Conservation (phyloP, 225 moss, liverwort and hornwort species). For the Marchantia paleacea region DNA sequence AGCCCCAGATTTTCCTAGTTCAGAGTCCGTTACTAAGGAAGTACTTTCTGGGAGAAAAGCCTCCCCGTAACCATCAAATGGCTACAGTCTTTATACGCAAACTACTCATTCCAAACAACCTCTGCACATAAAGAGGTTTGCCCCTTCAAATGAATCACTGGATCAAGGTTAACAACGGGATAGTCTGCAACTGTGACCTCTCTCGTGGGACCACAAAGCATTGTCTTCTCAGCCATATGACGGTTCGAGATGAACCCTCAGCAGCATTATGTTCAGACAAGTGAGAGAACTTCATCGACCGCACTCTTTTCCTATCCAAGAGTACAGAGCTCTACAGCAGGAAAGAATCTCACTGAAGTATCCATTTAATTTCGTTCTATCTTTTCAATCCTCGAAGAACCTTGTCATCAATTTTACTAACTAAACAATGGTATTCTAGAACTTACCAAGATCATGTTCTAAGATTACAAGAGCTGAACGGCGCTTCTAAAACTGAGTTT, state of each 20-base stretch:
- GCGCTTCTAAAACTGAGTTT: not conserved
- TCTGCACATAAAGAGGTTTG: not conserved
- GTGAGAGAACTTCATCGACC: slow-evolving; percentile 4
- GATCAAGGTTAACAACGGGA: not conserved
- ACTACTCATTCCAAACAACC: not conserved
- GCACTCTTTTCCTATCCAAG: not conserved
- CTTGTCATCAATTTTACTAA: not conserved
- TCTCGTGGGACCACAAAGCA: not conserved
- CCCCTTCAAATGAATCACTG: not conserved
- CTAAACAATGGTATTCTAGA: slow-evolving; percentile 2
- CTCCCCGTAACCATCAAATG: not conserved
- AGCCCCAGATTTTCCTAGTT: not conserved
- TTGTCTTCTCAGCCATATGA: not conserved
- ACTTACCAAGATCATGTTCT: not conserved
- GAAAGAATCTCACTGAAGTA: slow-evolving; percentile 7
- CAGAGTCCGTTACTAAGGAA: not conserved
- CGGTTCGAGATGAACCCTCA: slow-evolving; percentile 3
- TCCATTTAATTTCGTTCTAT: not conserved
- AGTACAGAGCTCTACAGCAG: not conserved
- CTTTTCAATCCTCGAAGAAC: slow-evolving; percentile 5
- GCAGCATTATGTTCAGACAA: not conserved
- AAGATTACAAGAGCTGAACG: not conserved
- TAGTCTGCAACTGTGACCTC: slow-evolving; percentile 1
- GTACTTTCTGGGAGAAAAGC: not conserved
- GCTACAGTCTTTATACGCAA: not conserved